Evolutionary conservation across 2,329 filamentous ascomycete genomes (phyloP), one percentile per base, ranked within the genome.

Genomic region (Parastagonospora avenae): DNA sequence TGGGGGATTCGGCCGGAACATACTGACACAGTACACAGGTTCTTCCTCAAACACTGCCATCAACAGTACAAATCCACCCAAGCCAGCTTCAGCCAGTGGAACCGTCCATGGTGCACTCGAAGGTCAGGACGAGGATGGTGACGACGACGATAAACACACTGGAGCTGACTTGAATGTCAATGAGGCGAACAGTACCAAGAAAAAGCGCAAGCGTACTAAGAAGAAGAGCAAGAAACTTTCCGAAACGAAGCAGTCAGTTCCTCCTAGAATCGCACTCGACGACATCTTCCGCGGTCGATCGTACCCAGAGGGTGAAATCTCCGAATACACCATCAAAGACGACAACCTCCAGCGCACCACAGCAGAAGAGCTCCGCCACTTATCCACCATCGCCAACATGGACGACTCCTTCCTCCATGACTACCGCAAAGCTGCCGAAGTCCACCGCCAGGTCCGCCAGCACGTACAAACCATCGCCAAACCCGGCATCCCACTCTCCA

Each of bases 381-480:
- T 92, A 15, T 60, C 68, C 10, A 67, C 68, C n/a, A 33, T 69
- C 38, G 86, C 91, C 68, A 87, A 88, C 62, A 85, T 91, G 78
- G 86, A 91, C 68, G 85, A 83, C 59, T 86, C 90, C 45, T 92
- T 90, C 74, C 74, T 94, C 46, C 79, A 80, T 46, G 90, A 95
- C 67, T 94, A 92, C 71, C 88, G 91, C 54, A 84, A 93, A 68
- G 91, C 85, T 35, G 90, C 91, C n/a, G 91, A 95, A 74, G 84
- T 90, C 10, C 91, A 96, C 72, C 86, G 91, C 51, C 90, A 95
- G 71, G 90, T 94, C 50, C 87, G 91, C 48, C 85, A 91, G 69
- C 90, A 89, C 80, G 89, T 87, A 2, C 87, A 91, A 74, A 86
- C 85, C 66, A 86, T 82, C 62, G 88, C 92, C 63, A 88, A 89